A percentile compares a stretch with the other conserved stretches of the same genome.
phyloP scores from a whole-genome alignment of 495 filamentous ascomycete genomes.

The Aspergillus biplanus region DNA sequence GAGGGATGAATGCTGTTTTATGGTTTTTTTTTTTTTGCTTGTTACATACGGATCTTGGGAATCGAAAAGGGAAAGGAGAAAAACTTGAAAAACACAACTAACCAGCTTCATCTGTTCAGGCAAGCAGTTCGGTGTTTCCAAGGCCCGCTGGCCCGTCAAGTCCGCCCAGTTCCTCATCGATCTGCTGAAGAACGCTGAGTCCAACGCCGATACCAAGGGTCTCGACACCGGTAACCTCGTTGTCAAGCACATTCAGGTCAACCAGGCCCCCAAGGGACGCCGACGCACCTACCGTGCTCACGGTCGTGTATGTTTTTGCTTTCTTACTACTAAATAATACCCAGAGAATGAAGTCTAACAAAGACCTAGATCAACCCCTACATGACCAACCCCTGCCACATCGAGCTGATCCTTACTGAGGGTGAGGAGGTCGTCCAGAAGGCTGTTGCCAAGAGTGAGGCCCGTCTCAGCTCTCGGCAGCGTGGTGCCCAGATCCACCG shows the following conservation, averaged over 20 bases:
- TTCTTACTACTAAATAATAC: background rate
- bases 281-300: constrained; percentile 99
- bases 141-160: constrained; percentile 98
- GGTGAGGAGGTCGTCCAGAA: constrained; percentile 86
- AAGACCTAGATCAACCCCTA: constrained; percentile 89
- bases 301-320: constrained; percentile 82
- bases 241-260: constrained; percentile 99
- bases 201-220: constrained; percentile 98
- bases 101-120: constrained; percentile 58
- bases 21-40: too few species aligned
- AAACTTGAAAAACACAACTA: constrained; percentile 19
- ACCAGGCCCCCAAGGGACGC: constrained; percentile 98
- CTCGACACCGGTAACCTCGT: constrained; percentile 95
- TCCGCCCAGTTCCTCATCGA: constrained; percentile 96
- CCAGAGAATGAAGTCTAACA: constrained; percentile 4
- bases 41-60: background rate
- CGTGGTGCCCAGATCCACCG: constrained; percentile 76
- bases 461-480: constrained; percentile 81
- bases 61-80: background rate
- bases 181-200: constrained; percentile 98
- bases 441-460: constrained; percentile 64
- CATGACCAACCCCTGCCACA: constrained; percentile 99
- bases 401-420: constrained; percentile 99
- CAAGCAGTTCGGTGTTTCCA: constrained; percentile 96
- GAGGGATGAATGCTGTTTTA: background rate